Evolutionary conservation across 257 asterid genomes (phyloP), one percentile per base, ranked within the genome.

Genomic region (Plantago major): DNA sequence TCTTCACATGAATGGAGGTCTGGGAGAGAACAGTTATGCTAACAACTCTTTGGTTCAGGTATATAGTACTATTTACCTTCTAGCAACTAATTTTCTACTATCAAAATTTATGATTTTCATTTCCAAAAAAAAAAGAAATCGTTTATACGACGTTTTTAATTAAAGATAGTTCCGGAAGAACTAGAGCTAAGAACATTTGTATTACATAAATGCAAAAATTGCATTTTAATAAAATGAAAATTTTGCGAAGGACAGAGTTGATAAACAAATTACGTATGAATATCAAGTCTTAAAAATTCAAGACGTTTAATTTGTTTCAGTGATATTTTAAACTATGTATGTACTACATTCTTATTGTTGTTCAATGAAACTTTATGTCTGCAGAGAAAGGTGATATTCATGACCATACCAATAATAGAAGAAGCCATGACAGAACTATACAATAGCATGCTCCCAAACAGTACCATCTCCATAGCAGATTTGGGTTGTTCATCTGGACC

Each of bases 401-500:
- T 71, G 82, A 77, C 81, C 12, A 73, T 61, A 67, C 62, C 71
- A 28, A 67, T 84, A 55, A 54, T 16, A 12, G 80, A 73, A 44
- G 78, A 74, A 48, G 86, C 88, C 28, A 74, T 81, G 16, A 71
- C 62, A 17, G 64, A 73, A 8, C 33, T 81, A 3, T 78, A 68
- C 66, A 15, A 12, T 55, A 81, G 19, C 54, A 58, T 46, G 18
- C 11, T 6, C 63, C 72, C 10, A 0, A 76, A 69, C 10, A 58
- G 38, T 52, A 52, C 37, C 6, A 51, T 81, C 0, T 60, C 78
- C 63, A 72, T 88, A 40, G 93, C 88, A 0, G 95, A 85, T n/a
- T 52, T 85, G 77, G 96, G 93, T 2, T 85, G 95, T 42, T 81
- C 95, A 3, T 67, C 80, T 17, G 95, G 95, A 3, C 88, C 96